These are phyloP conservation scores for Boletus barrowsii DNA, from an alignment of 768 basidiomycete species.

Conservation along the genomic window DNA sequence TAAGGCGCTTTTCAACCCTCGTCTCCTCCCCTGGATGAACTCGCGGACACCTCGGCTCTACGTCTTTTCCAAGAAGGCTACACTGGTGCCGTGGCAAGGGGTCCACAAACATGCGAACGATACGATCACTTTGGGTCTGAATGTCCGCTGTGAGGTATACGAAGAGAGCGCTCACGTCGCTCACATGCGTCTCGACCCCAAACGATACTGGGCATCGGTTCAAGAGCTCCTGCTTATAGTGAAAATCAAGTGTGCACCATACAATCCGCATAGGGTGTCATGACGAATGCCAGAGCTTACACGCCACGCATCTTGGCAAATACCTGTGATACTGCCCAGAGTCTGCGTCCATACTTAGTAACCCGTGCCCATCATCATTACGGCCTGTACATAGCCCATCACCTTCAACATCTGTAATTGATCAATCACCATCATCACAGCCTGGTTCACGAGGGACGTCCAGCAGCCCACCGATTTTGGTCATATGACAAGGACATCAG, in stretches of 20 bases:
- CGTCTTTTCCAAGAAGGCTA: constrained; percentile 33
- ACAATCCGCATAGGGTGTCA: background rate
- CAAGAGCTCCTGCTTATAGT: constrained; percentile 18
- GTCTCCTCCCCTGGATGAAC: constrained; percentile 32
- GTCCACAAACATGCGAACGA: constrained; percentile 26
- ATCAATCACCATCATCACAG: no score
- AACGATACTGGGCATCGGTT: constrained; percentile 27
- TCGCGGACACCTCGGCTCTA: constrained; percentile 34
- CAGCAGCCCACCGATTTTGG: no score
- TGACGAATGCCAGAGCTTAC: no score
- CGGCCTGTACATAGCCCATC: no score
- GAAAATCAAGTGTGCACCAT: background rate
- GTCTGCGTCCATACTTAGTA: no score
- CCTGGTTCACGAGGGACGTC: no score
- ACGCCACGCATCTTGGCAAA: no score
- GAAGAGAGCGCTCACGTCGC: constrained; percentile 36
- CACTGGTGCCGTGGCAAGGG: constrained; percentile 26
- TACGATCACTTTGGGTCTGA: constrained; percentile 23
- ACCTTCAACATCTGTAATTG: no score
- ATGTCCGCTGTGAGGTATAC: constrained; percentile 29
- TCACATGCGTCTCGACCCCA: constrained; percentile 30
- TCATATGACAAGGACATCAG: no score
- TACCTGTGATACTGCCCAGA: no score
- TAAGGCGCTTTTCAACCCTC: constrained; percentile 17
- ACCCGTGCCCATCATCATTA: no score